Percentiles rank a stretch among this genome's conserved stretches.
Evolutionary conservation across 805 yeast genomes (phyloP).

Genomic region (Grigorovia jiainica): DNA sequence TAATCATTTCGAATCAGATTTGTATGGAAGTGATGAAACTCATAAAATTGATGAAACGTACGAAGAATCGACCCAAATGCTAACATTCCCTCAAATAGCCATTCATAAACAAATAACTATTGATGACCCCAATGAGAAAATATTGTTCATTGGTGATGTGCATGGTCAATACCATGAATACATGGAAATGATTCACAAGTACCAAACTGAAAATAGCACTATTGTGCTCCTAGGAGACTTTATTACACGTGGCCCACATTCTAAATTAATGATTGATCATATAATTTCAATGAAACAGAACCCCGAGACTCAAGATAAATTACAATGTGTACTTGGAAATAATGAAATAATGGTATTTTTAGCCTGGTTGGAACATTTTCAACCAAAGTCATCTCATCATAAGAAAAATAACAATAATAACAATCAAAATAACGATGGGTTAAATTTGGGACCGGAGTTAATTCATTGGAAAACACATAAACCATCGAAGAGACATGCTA

Average conservation of each 20-base stretch:
- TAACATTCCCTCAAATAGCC: background rate
- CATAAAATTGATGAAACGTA: too few relatives aligned
- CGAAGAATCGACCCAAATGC: too few relatives aligned
- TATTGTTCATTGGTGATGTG: slow-evolving; percentile 75
- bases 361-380: slow-evolving; percentile 31
- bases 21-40: too few relatives aligned
- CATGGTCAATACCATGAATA: slow-evolving; percentile 69
- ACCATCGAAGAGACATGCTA: slow-evolving; percentile 13
- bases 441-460: background rate
- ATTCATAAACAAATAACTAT: background rate
- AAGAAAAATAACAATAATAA: too few relatives aligned
- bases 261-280: slow-evolving; percentile 56
- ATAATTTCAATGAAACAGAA: slow-evolving; percentile 33
- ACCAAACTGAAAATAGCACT: slow-evolving; percentile 9
- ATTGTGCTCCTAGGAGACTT: slow-evolving; percentile 77
- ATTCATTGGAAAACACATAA: background rate
- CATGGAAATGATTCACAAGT: slow-evolving; percentile 37
- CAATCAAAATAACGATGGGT: background rate
- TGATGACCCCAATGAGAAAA: slow-evolving; percentile 26
- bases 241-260: slow-evolving; percentile 73
- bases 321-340: slow-evolving; percentile 78
- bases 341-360: slow-evolving; percentile 71
- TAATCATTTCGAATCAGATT: too few relatives aligned
- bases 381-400: too few relatives aligned
- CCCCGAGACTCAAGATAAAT: slow-evolving; percentile 28